Conservation (phyloP, 176 grass and related monocot species). For the Cenchrus americanus region DNA sequence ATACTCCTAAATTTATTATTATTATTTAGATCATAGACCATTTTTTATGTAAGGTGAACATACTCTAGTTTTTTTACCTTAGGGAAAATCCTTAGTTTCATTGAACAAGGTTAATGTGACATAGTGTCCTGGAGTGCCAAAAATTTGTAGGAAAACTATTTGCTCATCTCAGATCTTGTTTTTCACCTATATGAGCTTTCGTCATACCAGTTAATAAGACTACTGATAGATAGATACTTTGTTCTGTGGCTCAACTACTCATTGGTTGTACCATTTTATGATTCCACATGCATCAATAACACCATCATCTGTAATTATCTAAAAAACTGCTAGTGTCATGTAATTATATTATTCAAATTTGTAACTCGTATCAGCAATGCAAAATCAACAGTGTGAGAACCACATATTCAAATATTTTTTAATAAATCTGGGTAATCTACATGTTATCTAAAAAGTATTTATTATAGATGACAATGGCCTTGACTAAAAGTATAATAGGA, state of each 20-base stretch:
- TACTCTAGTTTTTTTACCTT: slow-evolving; percentile 10
- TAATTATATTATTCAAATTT: background rate
- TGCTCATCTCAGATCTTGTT: background rate
- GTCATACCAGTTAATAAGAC: background rate
- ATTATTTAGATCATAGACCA: background rate
- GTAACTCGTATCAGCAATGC: background rate
- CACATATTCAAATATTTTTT: background rate
- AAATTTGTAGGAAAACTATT: background rate
- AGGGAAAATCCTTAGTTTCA: slow-evolving; percentile 13
- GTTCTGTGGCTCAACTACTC: background rate
- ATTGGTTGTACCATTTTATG: background rate
- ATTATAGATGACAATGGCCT: background rate
- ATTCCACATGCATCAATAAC: background rate
- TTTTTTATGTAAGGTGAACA: slow-evolving; percentile 20
- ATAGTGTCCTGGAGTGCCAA: slow-evolving; percentile 15
- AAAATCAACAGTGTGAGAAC: slow-evolving; percentile 14
- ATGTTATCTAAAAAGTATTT: background rate
- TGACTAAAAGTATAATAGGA: background rate
- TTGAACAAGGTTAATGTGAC: background rate
- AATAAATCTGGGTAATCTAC: background rate
- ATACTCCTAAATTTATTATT: slow-evolving; percentile 13
- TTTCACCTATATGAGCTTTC: background rate
- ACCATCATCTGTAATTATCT: background rate
- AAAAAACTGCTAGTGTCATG: background rate
- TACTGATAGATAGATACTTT: slow-evolving; percentile 26